Evolutionary conservation across 2,329 filamentous ascomycete genomes (phyloP), one percentile per base, ranked within the genome.

Genomic region (Cordyceps fumosorosea): DNA sequence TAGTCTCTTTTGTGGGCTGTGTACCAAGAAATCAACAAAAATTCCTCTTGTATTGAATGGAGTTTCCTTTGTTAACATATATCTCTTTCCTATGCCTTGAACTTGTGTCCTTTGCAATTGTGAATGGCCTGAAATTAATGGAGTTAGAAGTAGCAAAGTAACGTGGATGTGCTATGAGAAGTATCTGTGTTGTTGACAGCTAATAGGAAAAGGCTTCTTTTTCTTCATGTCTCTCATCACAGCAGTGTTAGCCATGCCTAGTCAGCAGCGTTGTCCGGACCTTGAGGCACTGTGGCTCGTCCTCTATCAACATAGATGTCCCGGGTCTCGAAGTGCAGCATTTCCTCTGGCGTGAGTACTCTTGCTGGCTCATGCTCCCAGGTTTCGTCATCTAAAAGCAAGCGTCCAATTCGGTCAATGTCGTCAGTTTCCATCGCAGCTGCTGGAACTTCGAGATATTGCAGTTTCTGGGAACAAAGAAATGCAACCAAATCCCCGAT

Each of bases 1-100:
- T 62, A 63, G 78, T 82, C 78, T 80, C 78, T 73, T 82, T 80
- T 82, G 80, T 82, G 81, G 81, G 80, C 80, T 83, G 81, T 85
- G 82, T 84, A 84, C 76, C 78, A 84, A 78, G 79, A 81, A 78
- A 78, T 78, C 71, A 76, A 76, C 73, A 75, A 76, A 37, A 76
- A 76, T 79, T 80, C 74, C 73, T 77, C 74, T 75, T 76, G 71
- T 75, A 74, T 69, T 70, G 70, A 71, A 67, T 64, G 68, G 66
- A 60, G 64, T 69, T 67, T 69, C 64, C 62, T 67, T 68, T 68
- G 61, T 34, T 57, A 64, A 63, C 53, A 52, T 59, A 54, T 48
- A 54, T 50, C 22, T 52, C 26, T 58, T 56, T 44, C 40, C 24
- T 48, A 29, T 50, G 12, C 45, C 20, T 58, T 10, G 37, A 54